These are phyloP conservation scores for Przewalskia tangutica DNA, from an alignment of 257 asterid species.

Conservation along the genomic window DNA sequence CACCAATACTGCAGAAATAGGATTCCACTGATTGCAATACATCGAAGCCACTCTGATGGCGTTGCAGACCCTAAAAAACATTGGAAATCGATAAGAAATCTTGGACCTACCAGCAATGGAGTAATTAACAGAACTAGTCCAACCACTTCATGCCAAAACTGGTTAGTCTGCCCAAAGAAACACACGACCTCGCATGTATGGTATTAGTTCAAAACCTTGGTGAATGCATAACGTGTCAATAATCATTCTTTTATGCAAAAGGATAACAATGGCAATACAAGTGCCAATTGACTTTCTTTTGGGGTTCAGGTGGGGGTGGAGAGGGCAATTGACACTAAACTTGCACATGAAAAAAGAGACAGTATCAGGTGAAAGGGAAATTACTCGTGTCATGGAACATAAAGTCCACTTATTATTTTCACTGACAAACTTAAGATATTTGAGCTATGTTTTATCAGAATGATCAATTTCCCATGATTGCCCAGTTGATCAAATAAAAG, in stretches of 20 bases:
- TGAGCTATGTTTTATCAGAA: neutral
- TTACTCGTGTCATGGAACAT: neutral
- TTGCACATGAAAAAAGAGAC: neutral
- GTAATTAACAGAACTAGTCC: neutral
- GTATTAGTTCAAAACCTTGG: neutral
- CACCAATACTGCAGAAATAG: conserved; percentile 43
- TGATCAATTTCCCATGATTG: neutral
- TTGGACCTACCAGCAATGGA: neutral
- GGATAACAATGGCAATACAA: neutral
- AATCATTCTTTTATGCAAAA: neutral
- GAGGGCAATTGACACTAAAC: neutral
- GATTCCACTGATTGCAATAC: conserved; percentile 72
- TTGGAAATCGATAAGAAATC: conserved; percentile 6
- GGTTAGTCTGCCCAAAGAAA: neutral
- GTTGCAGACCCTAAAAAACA: conserved; percentile 60
- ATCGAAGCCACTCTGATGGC: conserved; percentile 49
- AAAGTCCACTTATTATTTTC: neutral
- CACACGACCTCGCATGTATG: neutral
- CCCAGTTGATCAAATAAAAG: neutral
- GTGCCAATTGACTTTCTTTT: neutral
- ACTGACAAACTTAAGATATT: neutral
- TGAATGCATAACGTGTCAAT: neutral
- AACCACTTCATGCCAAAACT: neutral
- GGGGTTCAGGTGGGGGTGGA: neutral
- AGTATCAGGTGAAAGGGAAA: neutral